Evolutionary conservation across 371 early-diverging fungal genomes (phyloP).

Genomic region (Batkoa obscura): DNA sequence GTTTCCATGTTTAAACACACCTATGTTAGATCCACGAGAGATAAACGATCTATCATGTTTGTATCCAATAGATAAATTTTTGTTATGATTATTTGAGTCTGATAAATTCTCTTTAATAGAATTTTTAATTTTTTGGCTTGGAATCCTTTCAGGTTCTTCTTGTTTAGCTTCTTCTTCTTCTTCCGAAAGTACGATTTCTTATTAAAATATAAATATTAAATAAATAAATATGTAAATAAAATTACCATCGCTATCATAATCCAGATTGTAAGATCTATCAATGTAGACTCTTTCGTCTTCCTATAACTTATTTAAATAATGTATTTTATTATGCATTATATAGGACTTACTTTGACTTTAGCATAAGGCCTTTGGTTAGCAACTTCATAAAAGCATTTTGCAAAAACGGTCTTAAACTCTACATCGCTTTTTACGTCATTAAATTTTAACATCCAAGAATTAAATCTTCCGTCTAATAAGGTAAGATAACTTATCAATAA

Average conservation of each 20-base stretch:
- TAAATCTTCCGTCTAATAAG: neutral
- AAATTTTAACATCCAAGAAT: neutral
- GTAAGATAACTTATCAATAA: too few species aligned
- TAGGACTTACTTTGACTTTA: neutral
- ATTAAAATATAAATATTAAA: slow-evolving; percentile 6
- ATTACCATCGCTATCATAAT: neutral
- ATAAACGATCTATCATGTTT: slow-evolving; percentile 62
- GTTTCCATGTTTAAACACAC: slow-evolving; percentile 56
- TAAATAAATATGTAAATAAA: neutral
- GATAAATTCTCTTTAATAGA: neutral
- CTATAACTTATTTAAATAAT: neutral
- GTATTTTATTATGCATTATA: neutral
- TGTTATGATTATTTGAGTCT: slow-evolving; percentile 19
- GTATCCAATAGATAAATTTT: slow-evolving; percentile 51
- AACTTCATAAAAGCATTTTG: neutral
- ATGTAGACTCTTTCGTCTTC: neutral
- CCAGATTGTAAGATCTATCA: neutral
- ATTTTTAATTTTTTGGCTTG: neutral
- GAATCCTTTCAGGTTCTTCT: slow-evolving; percentile 6
- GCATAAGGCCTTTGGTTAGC: neutral
- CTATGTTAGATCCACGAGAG: slow-evolving; percentile 65
- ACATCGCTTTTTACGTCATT: neutral
- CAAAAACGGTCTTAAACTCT: neutral
- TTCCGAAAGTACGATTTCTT: slow-evolving; percentile 7
- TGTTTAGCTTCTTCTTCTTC: slow-evolving; percentile 12